Evolutionary conservation across 345 rosid genomes (phyloP).

Genomic region (Balakata baccata): DNA sequence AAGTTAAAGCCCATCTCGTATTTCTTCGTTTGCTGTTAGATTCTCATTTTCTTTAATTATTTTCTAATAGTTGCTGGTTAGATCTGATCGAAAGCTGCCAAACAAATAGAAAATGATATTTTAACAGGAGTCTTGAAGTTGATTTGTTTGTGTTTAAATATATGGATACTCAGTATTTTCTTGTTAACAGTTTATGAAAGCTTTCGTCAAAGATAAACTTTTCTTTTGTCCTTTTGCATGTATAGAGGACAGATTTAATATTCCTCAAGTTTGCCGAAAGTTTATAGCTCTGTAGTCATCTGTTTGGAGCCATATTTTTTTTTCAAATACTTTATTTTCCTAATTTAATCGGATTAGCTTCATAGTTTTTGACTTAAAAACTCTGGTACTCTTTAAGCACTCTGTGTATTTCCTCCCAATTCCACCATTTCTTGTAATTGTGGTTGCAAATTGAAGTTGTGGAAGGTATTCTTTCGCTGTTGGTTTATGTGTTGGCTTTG

Average conservation of each 20-base stretch:
- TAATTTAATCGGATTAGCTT: background rate
- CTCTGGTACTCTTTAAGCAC: background rate
- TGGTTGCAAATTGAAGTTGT: background rate
- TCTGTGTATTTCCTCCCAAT: background rate
- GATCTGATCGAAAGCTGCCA: conserved; percentile 32
- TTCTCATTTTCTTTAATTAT: background rate
- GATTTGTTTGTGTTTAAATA: conserved; percentile 13
- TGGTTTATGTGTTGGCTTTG: background rate
- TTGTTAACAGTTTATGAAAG: conserved; percentile 40
- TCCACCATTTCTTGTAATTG: background rate
- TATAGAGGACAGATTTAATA: conserved; percentile 30
- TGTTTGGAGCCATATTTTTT: conserved; percentile 1
- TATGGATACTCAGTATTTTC: conserved; percentile 31
- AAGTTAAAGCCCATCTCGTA: conserved; percentile 13
- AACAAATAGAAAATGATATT: conserved; percentile 22
- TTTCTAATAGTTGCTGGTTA: conserved; percentile 21
- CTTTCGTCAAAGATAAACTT: conserved; percentile 47
- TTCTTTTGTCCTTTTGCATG: conserved; percentile 39
- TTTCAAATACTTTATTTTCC: background rate
- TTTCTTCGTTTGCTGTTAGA: conserved; percentile 5
- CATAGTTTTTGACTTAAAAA: background rate
- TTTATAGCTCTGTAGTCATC: conserved; percentile 22
- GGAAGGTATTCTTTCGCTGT: background rate
- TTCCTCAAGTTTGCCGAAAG: conserved; percentile 32
- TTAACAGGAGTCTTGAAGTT: background rate